Percentiles rank a stretch among this genome's conserved stretches.
phyloP scores from a whole-genome alignment of 805 yeast species.

The Pichia phayaonensis region DNA sequence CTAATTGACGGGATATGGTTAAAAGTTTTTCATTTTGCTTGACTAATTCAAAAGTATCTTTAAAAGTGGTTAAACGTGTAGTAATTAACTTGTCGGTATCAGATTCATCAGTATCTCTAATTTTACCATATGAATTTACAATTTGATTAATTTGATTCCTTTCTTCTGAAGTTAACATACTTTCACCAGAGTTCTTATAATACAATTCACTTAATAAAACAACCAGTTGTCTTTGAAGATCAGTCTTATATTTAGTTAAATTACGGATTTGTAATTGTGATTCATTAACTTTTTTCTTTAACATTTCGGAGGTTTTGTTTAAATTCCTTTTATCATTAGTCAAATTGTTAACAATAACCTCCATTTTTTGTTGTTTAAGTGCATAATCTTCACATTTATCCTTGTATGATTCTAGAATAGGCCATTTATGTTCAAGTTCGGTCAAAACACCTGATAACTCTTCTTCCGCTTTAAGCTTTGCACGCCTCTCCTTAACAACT shows the following conservation, averaged over 20 bases:
- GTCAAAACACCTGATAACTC: slow-evolving; percentile 65
- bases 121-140: slow-evolving; percentile 25
- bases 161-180: slow-evolving; percentile 60
- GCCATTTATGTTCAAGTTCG: slow-evolving; percentile 74
- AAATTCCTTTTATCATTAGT: slow-evolving; percentile 34
- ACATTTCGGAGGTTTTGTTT: slow-evolving; percentile 15
- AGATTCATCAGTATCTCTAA: slow-evolving; percentile 28
- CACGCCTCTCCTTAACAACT: slow-evolving; percentile 58
- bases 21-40: slow-evolving; percentile 68
- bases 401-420: slow-evolving; percentile 61
- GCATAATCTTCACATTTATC: slow-evolving; percentile 51
- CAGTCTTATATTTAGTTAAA: slow-evolving; percentile 52
- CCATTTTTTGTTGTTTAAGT: slow-evolving; percentile 46
- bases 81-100: slow-evolving; percentile 71
- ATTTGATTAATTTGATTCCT: slow-evolving; percentile 54
- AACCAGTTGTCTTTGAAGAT: slow-evolving; percentile 79
- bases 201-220: slow-evolving; percentile 59
- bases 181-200: slow-evolving; percentile 45
- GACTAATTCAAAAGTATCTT: slow-evolving; percentile 59
- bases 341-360: slow-evolving; percentile 46
- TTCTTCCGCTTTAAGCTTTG: slow-evolving; percentile 59
- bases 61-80: slow-evolving; percentile 66
- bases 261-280: slow-evolving; percentile 39
- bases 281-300: slow-evolving; percentile 31
- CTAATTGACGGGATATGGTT: slow-evolving; percentile 61